Evolutionary conservation across 164 flowering plant genomes (phyloP), one percentile per base, ranked within the genome.

Genomic region (Magnolia kwangsiensis): DNA sequence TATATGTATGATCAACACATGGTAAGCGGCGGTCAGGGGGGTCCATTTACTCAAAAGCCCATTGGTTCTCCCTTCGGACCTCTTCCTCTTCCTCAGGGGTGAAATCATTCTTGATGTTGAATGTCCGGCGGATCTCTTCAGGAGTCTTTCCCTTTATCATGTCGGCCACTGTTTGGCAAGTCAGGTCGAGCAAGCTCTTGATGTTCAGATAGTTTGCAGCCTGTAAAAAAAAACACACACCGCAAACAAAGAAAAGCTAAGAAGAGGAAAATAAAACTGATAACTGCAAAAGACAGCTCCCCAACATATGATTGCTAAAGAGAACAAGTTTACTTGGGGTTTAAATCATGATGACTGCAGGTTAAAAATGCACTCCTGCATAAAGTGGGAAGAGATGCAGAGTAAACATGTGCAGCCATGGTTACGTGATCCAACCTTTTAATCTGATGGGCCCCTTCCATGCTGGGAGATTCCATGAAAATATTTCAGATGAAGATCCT

Each of bases 41-140:
- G 51, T 9, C 9, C n/a, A 14, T 24, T 75, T 63, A 87, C 76
- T 90, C 94, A 23, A 90, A 89, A 7, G 92, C 92, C 94, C 94
- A 90, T 77, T 87, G 90, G 76, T 90, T 90, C 85, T 90, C 94
- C 87, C 92, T 80, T 51, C 92, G 82, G 51, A 90, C 94, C 76
- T 90, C 94, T 83, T 88, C 94, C 75, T 89, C 94, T 76, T 90
- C 94, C 80, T 90, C 92, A 0, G 92, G 90, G 6, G 94, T 88
- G 82, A 88, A 90, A 65, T 90, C 93, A 23, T 90, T 88, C 83
- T 84, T 87, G 78, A 90, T 89, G 85, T 87, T 84, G 82, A 90
- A 89, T 0, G 85, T 89, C 83, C 85, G 89, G 58, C 94, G 77
- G 45, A 90, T 90, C 79, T 90, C 92, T 78, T 90, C 92, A 0